Evolutionary conservation across 768 basidiomycete genomes (phyloP).

Genomic region (Lactarius hengduanensis): DNA sequence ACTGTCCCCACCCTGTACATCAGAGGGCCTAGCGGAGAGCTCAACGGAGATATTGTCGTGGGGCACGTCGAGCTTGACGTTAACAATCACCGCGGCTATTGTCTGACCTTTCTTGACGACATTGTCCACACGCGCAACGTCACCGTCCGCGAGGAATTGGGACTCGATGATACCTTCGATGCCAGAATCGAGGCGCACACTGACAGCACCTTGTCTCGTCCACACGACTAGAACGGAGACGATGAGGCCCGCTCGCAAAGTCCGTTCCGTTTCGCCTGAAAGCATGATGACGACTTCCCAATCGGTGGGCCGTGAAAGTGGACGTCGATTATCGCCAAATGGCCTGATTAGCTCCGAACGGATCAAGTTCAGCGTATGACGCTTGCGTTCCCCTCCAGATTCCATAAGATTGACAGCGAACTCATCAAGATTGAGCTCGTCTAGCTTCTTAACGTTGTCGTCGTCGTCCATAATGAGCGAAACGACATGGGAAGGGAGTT

Average conservation of each 20-base stretch:
- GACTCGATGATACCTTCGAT: conserved; percentile 76
- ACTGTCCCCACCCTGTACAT: conserved; percentile 61
- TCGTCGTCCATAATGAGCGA: conserved; percentile 79
- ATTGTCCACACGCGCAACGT: conserved; percentile 38
- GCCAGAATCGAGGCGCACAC: conserved; percentile 87
- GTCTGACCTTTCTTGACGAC: conserved; percentile 77
- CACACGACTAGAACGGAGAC: conserved; percentile 73
- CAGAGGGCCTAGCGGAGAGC: conserved; percentile 65
- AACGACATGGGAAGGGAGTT: conserved; percentile 90
- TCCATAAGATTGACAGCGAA: conserved; percentile 91
- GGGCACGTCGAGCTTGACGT: conserved; percentile 60
- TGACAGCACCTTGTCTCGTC: conserved; percentile 48
- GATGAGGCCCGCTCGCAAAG: conserved; percentile 75
- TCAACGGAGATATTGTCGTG: conserved; percentile 67
- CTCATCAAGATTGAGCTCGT: conserved; percentile 91
- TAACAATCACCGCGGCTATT: conserved; percentile 74
- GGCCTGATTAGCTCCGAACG: conserved; percentile 80
- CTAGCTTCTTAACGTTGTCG: conserved; percentile 75
- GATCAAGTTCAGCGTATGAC: conserved; percentile 86
- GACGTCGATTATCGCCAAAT: conserved; percentile 69
- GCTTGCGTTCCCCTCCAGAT: conserved; percentile 80
- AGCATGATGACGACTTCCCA: conserved; percentile 95
- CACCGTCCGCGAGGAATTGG: conserved; percentile 55
- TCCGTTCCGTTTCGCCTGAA: conserved; percentile 83
- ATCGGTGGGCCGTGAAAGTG: conserved; percentile 60